These are phyloP conservation scores for Fusarium chaquense DNA, from an alignment of 2,329 filamentous ascomycete genomes.

Conservation along the genomic window DNA sequence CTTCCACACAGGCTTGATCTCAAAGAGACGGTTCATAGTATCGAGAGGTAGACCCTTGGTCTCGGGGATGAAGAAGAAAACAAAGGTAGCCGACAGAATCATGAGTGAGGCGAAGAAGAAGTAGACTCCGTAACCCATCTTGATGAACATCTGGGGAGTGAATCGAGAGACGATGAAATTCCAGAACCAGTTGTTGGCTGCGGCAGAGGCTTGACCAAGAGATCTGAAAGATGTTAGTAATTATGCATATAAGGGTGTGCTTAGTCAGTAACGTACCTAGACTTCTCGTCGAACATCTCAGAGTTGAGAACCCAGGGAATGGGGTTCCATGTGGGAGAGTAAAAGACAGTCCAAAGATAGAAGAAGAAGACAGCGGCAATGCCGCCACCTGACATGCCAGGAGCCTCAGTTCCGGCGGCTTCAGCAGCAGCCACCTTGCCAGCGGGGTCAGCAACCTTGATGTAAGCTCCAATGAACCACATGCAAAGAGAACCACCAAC, in stretches of 20 bases:
- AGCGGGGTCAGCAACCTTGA: constrained; percentile 62
- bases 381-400: constrained; percentile 59
- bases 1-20: constrained; percentile 57
- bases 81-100: constrained; percentile 67
- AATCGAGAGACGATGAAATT: constrained; percentile 79
- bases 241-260: fast-evolving
- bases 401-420: constrained; percentile 13
- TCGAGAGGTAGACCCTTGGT: constrained; percentile 75
- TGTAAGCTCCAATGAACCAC: constrained; percentile 65
- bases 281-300: constrained; percentile 79
- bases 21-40: constrained; percentile 72
- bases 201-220: constrained; percentile 77
- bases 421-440: constrained; percentile 48
- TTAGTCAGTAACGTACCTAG: constrained; percentile 24
- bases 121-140: constrained; percentile 72
- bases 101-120: constrained; percentile 76
- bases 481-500: constrained; percentile 74
- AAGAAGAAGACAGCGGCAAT: constrained; percentile 76
- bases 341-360: constrained; percentile 68
- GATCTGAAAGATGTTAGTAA: constrained; percentile 49
- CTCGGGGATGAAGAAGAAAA: constrained; percentile 74
- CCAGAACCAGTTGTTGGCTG: constrained; percentile 78
- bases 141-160: constrained; percentile 73
- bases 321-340: constrained; percentile 78
- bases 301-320: constrained; percentile 81